A percentile compares a stretch with the other conserved stretches of the same genome.
Evolutionary conservation across 1,284 basidiomycete species (phyloP).

Genomic region (Pterula multifida): DNA sequence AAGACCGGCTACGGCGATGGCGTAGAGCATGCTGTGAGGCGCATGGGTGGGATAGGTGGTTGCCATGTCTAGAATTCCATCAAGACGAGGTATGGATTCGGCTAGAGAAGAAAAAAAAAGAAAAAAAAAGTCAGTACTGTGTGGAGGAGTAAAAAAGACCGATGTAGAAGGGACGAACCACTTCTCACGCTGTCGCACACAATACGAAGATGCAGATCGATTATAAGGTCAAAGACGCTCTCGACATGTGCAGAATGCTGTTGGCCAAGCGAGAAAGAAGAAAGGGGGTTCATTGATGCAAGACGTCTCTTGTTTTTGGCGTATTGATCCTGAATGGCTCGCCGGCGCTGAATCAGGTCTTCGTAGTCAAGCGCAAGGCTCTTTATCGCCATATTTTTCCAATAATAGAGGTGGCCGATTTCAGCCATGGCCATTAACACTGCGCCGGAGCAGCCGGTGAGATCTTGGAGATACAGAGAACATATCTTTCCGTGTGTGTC

Average conservation of each 20-base stretch:
- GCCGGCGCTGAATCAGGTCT: slow-evolving; percentile 41
- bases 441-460: background rate
- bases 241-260: background rate
- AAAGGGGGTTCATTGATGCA: background rate
- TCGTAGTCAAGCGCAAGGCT: slow-evolving; percentile 40
- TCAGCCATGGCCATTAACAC: slow-evolving; percentile 19
- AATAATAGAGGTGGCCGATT: slow-evolving; percentile 50
- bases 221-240: background rate
- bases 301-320: background rate
- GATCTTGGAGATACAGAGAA: background rate
- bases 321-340: slow-evolving; percentile 32
- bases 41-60: background rate
- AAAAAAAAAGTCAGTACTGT: background rate
- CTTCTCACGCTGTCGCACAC: background rate
- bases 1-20: background rate
- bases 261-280: background rate
- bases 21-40: background rate
- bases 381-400: slow-evolving; percentile 38
- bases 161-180: background rate
- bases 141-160: background rate
- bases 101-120: background rate
- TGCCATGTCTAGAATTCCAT: background rate
- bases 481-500: slow-evolving; percentile 1
- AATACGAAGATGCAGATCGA: background rate
- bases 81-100: background rate